phyloP scores from a whole-genome alignment of 108 stramenopile genomes.

The Schizochytrium sp. region DNA sequence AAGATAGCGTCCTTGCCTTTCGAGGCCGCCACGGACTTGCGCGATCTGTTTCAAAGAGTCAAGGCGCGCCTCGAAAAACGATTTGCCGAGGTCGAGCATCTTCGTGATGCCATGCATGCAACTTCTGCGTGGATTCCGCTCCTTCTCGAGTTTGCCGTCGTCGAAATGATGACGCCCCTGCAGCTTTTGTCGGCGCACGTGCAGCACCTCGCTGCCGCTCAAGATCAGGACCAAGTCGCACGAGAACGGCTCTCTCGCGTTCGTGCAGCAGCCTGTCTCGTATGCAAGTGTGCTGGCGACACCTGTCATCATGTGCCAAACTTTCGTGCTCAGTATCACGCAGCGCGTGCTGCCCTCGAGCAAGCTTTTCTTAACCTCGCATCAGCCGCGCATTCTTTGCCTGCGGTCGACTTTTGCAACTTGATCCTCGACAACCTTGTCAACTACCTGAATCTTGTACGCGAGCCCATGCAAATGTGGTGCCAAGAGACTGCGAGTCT shows the following conservation, averaged over 20 bases:
- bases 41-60: neutral
- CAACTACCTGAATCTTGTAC: neutral
- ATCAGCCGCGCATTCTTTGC: neutral
- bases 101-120: neutral
- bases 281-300: no score
- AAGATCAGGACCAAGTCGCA: neutral
- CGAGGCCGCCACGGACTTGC: neutral
- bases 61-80: neutral
- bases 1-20: neutral
- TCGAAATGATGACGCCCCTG: neutral
- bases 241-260: neutral
- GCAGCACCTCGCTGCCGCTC: neutral
- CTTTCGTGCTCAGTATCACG: no score
- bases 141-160: neutral
- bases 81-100: neutral
- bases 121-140: neutral
- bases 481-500: neutral
- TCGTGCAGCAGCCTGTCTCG: neutral
- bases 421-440: neutral
- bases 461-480: neutral
- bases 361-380: no score
- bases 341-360: no score
- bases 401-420: neutral
- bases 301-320: no score
- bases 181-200: neutral